These are phyloP conservation scores for Penicillium sp. DNA, from an alignment of 2,329 filamentous ascomycete genomes.

Conservation along the genomic window DNA sequence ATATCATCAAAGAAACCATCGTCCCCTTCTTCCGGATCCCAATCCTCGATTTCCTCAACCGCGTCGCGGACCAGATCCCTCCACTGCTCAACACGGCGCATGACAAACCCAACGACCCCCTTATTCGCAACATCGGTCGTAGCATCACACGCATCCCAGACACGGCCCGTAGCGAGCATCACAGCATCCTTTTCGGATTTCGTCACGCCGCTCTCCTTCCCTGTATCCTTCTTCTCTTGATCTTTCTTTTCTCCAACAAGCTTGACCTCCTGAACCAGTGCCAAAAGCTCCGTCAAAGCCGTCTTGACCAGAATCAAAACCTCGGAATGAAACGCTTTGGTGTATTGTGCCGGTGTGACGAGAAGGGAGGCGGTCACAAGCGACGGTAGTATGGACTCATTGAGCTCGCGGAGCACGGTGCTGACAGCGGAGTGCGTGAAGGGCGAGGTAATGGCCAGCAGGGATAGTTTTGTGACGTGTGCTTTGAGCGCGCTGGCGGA, in stretches of 20 bases:
- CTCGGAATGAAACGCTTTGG: conserved; percentile 62
- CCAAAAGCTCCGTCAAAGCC: conserved; percentile 61
- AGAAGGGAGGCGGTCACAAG: conserved; percentile 69
- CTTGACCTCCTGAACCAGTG: conserved; percentile 59
- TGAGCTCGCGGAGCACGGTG: conserved; percentile 69
- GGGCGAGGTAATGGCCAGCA: conserved; percentile 81
- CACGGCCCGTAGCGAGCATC: conserved; percentile 68
- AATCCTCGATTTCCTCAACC: conserved; percentile 81
- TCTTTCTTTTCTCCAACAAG: conserved; percentile 46
- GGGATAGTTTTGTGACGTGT: conserved; percentile 81
- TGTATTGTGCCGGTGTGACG: conserved; percentile 62
- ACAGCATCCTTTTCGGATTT: conserved; percentile 49
- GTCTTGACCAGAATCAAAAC: conserved; percentile 58
- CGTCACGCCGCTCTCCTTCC: conserved; percentile 29
- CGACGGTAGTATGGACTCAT: conserved; percentile 69
- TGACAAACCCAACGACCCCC: conserved; percentile 68
- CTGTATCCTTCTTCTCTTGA: conserved; percentile 37
- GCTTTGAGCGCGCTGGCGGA: conserved; percentile 72
- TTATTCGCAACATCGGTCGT: conserved; percentile 61
- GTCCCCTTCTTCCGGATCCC: conserved; percentile 70
- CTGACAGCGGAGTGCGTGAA: conserved; percentile 76
- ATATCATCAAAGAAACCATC: conserved; percentile 52
- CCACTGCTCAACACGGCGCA: conserved; percentile 70
- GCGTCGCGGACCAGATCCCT: conserved; percentile 76
- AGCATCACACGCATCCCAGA: conserved; percentile 82